These are phyloP conservation scores for Lactarius trivialis DNA, from an alignment of 768 basidiomycete genomes.

Conservation along the genomic window DNA sequence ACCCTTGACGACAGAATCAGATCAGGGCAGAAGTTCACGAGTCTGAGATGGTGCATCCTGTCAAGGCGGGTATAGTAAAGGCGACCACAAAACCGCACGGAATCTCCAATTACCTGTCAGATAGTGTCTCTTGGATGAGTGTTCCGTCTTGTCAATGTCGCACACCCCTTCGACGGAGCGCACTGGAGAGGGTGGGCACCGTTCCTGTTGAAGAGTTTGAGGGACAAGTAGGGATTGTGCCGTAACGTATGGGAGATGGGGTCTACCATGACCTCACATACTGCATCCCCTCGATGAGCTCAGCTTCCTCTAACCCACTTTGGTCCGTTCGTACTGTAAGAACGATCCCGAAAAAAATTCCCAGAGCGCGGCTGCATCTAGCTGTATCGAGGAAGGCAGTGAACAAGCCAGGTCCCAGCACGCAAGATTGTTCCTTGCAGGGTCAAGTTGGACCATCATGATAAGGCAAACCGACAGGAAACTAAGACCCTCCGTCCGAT, in stretches of 20 bases:
- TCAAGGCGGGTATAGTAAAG: not conserved
- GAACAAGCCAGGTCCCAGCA: not conserved
- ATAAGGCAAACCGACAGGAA: not conserved
- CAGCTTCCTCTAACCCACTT: conserved; percentile 3
- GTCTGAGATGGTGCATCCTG: not conserved
- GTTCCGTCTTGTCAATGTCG: not conserved
- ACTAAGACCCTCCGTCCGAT: not conserved
- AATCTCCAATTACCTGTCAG: not conserved
- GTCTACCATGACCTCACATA: conserved; percentile 9
- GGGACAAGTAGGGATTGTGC: conserved; percentile 2
- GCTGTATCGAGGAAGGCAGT: conserved; percentile 4
- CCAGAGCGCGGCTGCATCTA: conserved; percentile 2
- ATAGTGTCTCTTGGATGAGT: not conserved
- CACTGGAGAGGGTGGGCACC: conserved; percentile 1
- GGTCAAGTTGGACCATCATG: not conserved
- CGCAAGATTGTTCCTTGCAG: not conserved
- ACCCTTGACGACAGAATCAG: conserved; percentile 4
- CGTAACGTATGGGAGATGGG: conserved; percentile 4
- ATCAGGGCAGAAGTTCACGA: not conserved
- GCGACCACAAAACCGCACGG: not conserved
- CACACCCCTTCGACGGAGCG: not conserved
- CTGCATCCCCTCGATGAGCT: conserved; percentile 7
- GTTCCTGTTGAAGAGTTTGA: not conserved
- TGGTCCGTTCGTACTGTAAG: not conserved
- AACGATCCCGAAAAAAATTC: not conserved